These are phyloP conservation scores for Coemansia sp. DNA, from an alignment of 192 early-diverging fungal genomes.

Conservation along the genomic window DNA sequence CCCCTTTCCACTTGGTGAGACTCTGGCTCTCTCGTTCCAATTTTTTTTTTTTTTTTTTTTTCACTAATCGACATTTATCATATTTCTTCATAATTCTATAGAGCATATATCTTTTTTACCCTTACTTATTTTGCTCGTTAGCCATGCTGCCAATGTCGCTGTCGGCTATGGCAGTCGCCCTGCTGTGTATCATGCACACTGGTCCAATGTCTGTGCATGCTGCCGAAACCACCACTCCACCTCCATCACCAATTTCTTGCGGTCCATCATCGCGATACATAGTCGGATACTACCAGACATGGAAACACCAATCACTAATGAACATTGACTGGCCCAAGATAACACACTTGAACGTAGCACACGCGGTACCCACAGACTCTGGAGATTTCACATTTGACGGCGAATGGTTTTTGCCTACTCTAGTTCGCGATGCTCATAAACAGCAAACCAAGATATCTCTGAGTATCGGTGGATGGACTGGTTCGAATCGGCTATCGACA, in stretches of 20 bases:
- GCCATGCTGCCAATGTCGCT: slow-evolving; percentile 8
- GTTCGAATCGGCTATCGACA: slow-evolving; percentile 66
- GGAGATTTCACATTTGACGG: slow-evolving; percentile 59
- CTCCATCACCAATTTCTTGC: not conserved
- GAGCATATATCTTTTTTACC: not conserved
- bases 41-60: not conserved
- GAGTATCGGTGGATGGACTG: slow-evolving; percentile 78
- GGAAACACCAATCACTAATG: slow-evolving; percentile 53
- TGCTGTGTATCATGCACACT: not conserved
- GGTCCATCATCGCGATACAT: slow-evolving; percentile 55
- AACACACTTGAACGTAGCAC: slow-evolving; percentile 55
- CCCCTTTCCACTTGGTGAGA: not conserved
- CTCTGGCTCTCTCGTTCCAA: not conserved
- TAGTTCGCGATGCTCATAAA: slow-evolving; percentile 56
- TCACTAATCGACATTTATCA: not conserved
- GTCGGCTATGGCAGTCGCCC: slow-evolving; percentile 4
- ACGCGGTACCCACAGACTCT: slow-evolving; percentile 54
- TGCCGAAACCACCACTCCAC: not conserved
- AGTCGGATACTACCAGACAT: slow-evolving; percentile 53
- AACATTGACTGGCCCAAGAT: slow-evolving; percentile 53
- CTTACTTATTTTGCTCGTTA: not conserved
- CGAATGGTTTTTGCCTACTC: slow-evolving; percentile 59
- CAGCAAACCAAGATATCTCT: slow-evolving; percentile 61
- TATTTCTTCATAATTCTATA: not conserved
- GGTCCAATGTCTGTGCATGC: not conserved